These are phyloP conservation scores for Atalantia buxifolia DNA, from an alignment of 345 rosid genomes.

Conservation along the genomic window DNA sequence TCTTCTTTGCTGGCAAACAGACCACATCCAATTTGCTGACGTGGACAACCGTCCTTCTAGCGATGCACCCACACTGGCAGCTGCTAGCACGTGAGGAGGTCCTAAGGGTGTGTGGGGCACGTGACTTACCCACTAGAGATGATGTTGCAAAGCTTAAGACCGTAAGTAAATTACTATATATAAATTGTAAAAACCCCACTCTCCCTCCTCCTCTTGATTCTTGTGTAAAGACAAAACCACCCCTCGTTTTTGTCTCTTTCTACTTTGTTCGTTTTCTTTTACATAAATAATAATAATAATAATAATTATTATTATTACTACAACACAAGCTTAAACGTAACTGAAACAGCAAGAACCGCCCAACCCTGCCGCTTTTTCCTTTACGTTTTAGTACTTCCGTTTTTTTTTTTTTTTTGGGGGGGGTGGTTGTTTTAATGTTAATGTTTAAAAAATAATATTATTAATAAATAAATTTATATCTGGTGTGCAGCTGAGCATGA, in stretches of 20 bases:
- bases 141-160: conserved; percentile 73
- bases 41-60: conserved; percentile 73
- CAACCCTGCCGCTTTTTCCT: not conserved
- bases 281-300: no score
- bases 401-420: no score
- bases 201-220: not conserved
- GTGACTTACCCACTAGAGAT: conserved; percentile 69
- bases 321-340: not conserved
- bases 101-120: conserved; percentile 69
- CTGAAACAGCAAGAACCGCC: not conserved
- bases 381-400: not conserved
- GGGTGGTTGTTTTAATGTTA: no score
- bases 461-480: not conserved
- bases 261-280: not conserved
- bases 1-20: conserved; percentile 92
- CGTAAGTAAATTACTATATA: conserved; percentile 24
- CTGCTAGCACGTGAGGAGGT: conserved; percentile 82
- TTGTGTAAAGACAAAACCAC: not conserved
- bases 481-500: conserved; percentile 58
- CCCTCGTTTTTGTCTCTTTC: conserved; percentile 10
- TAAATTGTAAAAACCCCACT: no score
- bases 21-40: conserved; percentile 83
- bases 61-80: conserved; percentile 91
- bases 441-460: not conserved
- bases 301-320: no score